These are phyloP conservation scores for Fonticula alba DNA, from an alignment of 78 protist genomes.

Conservation along the genomic window DNA sequence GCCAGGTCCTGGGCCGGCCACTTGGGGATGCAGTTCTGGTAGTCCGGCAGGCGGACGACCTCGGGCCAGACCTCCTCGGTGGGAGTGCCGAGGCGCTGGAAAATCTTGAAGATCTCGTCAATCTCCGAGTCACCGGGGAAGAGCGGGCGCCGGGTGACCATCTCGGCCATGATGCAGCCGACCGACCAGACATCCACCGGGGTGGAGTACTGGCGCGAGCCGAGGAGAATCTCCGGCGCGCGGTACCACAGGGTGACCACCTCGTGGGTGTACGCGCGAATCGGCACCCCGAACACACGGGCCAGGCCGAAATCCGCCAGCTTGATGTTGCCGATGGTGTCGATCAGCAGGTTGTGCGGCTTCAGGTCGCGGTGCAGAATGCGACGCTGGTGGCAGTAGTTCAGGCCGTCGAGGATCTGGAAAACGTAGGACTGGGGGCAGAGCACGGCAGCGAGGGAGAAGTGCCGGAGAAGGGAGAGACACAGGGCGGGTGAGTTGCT, in stretches of 20 bases:
- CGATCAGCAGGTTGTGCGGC: slow-evolving; percentile 85
- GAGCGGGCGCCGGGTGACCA: slow-evolving; percentile 57
- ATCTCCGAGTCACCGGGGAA: slow-evolving; percentile 82
- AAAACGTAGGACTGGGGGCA: slow-evolving; percentile 1
- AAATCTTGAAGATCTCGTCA: slow-evolving; percentile 84
- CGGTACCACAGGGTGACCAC: slow-evolving; percentile 70
- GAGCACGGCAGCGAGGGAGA: not conserved
- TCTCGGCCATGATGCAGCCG: slow-evolving; percentile 95
- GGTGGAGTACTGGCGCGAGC: slow-evolving; percentile 52
- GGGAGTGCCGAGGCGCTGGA: slow-evolving; percentile 12
- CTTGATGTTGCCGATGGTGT: slow-evolving; percentile 40
- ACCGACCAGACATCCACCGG: slow-evolving; percentile 80
- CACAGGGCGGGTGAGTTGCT: too few species aligned
- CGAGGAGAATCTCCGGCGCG: slow-evolving; percentile 88
- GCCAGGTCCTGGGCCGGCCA: too few species aligned
- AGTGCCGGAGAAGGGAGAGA: not conserved
- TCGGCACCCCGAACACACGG: slow-evolving; percentile 61
- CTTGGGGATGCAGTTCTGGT: too few species aligned
- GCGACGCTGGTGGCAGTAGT: slow-evolving; percentile 35
- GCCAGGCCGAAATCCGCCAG: slow-evolving; percentile 91
- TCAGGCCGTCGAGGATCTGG: slow-evolving; percentile 27
- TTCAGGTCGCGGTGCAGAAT: slow-evolving; percentile 79
- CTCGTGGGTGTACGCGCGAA: slow-evolving; percentile 69
- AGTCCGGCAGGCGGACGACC: too few species aligned
- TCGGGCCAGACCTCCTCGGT: too few species aligned